Evolutionary conservation across 1,284 basidiomycete genomes (phyloP).

Genomic region (Rhizoctonia solani): DNA sequence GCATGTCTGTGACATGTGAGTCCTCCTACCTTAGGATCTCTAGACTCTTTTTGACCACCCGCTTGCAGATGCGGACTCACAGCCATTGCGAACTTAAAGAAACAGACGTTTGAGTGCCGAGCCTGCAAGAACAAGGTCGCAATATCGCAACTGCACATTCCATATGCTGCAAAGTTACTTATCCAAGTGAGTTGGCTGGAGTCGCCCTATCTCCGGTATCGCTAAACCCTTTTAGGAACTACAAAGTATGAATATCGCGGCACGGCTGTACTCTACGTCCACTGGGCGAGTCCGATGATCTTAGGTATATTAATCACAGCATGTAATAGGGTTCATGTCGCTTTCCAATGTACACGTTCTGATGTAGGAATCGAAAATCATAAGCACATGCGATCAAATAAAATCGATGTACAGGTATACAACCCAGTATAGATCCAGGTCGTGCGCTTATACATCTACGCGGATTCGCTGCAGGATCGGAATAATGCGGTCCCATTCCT

Average conservation of each 20-base stretch:
- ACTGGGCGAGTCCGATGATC: slow-evolving; percentile 58
- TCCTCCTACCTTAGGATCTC: slow-evolving; percentile 40
- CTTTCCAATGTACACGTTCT: no score
- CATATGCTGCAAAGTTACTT: slow-evolving; percentile 88
- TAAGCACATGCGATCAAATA: no score
- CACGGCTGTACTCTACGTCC: slow-evolving; percentile 79
- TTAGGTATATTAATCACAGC: neutral
- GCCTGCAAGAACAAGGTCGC: slow-evolving; percentile 96
- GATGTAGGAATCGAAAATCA: no score
- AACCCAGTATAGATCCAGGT: no score
- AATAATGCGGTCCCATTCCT: slow-evolving; percentile 91
- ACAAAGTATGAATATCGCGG: slow-evolving; percentile 90
- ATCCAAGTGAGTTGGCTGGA: slow-evolving; percentile 72
- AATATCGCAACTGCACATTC: slow-evolving; percentile 88
- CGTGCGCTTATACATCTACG: slow-evolving; percentile 68
- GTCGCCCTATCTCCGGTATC: neutral
- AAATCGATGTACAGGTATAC: no score
- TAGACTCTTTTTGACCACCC: slow-evolving; percentile 24
- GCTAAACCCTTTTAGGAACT: slow-evolving; percentile 61
- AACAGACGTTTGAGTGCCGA: slow-evolving; percentile 86
- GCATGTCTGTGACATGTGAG: slow-evolving; percentile 94
- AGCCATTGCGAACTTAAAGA: slow-evolving; percentile 93
- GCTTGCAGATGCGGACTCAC: slow-evolving; percentile 82
- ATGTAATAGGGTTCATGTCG: slow-evolving; percentile 12
- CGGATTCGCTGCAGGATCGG: slow-evolving; percentile 84